Conservation (phyloP, 2,329 filamentous ascomycete species). For the Chaetomium olivaceum region DNA sequence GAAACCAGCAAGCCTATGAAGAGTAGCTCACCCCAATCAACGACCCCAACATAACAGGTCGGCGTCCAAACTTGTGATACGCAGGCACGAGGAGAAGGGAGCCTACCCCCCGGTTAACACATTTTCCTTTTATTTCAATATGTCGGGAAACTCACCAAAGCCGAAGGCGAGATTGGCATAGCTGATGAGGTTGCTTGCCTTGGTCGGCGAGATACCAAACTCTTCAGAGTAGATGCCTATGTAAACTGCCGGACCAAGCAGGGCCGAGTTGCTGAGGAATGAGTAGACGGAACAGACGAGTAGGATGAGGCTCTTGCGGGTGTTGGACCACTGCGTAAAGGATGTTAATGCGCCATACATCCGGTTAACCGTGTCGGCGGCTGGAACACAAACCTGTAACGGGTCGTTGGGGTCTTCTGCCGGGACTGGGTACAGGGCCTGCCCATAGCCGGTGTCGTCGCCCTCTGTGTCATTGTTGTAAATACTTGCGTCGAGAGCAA, state of each 20-base stretch:
- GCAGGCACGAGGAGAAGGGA: conserved; percentile 56
- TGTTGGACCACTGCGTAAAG: conserved; percentile 48
- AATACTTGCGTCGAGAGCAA: background rate
- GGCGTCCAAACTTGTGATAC: conserved; percentile 49
- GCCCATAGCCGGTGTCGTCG: conserved; percentile 60
- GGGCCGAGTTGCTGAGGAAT: conserved; percentile 55
- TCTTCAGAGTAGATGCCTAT: conserved; percentile 52
- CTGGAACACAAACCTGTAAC: conserved; percentile 43
- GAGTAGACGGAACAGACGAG: conserved; percentile 55
- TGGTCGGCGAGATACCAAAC: conserved; percentile 49
- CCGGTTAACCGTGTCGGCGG: too few relatives aligned
- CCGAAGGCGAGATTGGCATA: conserved; percentile 62
- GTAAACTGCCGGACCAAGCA: conserved; percentile 57
- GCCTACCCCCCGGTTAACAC: conserved; percentile 33
- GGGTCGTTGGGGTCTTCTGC: conserved; percentile 63
- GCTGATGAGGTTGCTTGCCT: conserved; percentile 54
- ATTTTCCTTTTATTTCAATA: background rate
- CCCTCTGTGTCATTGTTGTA: conserved; percentile 44
- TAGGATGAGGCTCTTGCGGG: conserved; percentile 57
- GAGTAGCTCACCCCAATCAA: conserved; percentile 37
- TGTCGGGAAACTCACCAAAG: conserved; percentile 44
- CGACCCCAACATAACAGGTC: conserved; percentile 43
- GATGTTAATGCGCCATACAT: background rate
- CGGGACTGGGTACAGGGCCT: conserved; percentile 61
- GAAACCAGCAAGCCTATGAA: background rate